These are phyloP conservation scores for Monilinia vaccinii-corymbosi DNA, from an alignment of 2,329 filamentous ascomycete species.

Conservation along the genomic window DNA sequence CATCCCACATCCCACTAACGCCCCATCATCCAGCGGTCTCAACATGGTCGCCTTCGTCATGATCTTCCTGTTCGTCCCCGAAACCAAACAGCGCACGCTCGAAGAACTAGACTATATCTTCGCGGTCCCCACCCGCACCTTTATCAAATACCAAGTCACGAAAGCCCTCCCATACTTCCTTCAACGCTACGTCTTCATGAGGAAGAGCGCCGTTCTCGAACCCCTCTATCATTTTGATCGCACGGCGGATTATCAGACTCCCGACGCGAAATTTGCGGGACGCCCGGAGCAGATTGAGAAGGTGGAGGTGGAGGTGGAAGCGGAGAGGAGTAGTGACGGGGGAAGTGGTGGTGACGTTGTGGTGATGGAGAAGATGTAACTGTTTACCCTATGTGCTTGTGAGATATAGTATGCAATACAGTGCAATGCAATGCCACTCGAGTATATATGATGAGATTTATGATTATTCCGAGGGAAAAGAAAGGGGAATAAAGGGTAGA, in stretches of 20 bases:
- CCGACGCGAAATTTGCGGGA: not conserved
- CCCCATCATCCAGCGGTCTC: slow-evolving; percentile 30
- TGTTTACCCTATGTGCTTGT: too few relatives aligned
- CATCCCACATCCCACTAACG: not conserved
- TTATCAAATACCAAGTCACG: slow-evolving; percentile 28
- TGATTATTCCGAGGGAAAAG: too few relatives aligned
- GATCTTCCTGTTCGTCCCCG: slow-evolving; percentile 47
- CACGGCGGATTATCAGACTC: not conserved
- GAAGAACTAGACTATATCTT: slow-evolving; percentile 41
- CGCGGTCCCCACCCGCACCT: slow-evolving; percentile 22
- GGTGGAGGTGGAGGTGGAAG: too few relatives aligned
- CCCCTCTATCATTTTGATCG: slow-evolving; percentile 6
- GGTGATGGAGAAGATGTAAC: too few relatives aligned
- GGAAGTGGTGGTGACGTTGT: not conserved
- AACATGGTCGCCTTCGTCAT: slow-evolving; percentile 45
- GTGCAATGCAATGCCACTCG: too few relatives aligned
- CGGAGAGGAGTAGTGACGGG: not conserved
- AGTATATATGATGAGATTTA: too few relatives aligned
- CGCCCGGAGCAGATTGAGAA: slow-evolving; percentile 1
- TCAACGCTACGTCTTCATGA: slow-evolving; percentile 6
- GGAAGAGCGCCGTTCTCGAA: not conserved
- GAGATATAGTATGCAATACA: too few relatives aligned
- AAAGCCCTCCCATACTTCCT: slow-evolving; percentile 28
- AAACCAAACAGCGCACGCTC: slow-evolving; percentile 42
- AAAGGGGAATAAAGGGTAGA: too few relatives aligned